Evolutionary conservation across 2,329 filamentous ascomycete species (phyloP).

Genomic region (Paraconiothyrium sp.): DNA sequence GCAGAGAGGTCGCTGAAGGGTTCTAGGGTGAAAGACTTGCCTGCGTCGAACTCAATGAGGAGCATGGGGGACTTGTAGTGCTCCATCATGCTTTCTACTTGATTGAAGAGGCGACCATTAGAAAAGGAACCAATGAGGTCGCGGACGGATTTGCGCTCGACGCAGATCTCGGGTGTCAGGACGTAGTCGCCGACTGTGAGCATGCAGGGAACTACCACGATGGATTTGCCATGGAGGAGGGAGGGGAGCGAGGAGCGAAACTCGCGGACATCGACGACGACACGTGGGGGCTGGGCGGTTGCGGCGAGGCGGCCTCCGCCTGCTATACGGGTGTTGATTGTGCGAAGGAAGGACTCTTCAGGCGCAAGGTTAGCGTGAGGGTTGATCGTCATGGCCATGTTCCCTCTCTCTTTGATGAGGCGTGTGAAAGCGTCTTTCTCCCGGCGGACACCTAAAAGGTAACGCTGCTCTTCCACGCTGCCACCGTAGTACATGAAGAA

Average conservation of each 20-base stretch:
- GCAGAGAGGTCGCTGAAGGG: slow-evolving; percentile 58
- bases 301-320: slow-evolving; percentile 86
- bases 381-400: slow-evolving; percentile 87
- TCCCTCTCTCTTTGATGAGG: slow-evolving; percentile 91
- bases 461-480: slow-evolving; percentile 94
- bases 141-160: slow-evolving; percentile 92
- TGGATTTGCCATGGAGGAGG: slow-evolving; percentile 85
- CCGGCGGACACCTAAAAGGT: slow-evolving; percentile 85
- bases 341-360: slow-evolving; percentile 91
- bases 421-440: slow-evolving; percentile 97
- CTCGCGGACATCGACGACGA: slow-evolving; percentile 95
- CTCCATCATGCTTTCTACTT: slow-evolving; percentile 92
- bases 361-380: slow-evolving; percentile 75
- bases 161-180: slow-evolving; percentile 86
- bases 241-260: slow-evolving; percentile 94
- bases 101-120: slow-evolving; percentile 89
- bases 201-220: slow-evolving; percentile 92
- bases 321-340: slow-evolving; percentile 95
- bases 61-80: slow-evolving; percentile 92
- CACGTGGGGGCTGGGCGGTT: slow-evolving; percentile 85
- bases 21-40: slow-evolving; percentile 93
- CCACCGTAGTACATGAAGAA: slow-evolving; percentile 98
- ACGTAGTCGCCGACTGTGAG: slow-evolving; percentile 97
- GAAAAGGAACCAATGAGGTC: slow-evolving; percentile 92
- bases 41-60: slow-evolving; percentile 96